Conservation (phyloP, 345 rosid genomes). For the Acer campestre region DNA sequence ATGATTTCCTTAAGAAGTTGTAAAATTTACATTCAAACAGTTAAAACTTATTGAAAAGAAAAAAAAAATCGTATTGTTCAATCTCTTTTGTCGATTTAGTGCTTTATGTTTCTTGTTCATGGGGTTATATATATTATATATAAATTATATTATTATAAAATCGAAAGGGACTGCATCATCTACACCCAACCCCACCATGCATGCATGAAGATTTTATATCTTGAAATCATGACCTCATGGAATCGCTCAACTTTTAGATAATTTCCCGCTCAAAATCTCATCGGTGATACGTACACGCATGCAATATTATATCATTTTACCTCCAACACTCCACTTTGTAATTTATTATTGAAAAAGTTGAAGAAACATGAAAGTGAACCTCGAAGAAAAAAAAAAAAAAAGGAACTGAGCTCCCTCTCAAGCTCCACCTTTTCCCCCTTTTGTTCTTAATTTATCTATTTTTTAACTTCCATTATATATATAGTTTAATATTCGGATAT, state of each 20-base stretch:
- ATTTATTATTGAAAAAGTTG: neutral
- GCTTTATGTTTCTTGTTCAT: too few relatives aligned
- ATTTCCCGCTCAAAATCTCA: neutral
- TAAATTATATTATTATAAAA: neutral
- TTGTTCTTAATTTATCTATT: too few relatives aligned
- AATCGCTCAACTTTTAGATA: conserved; percentile 1
- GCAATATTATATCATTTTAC: neutral
- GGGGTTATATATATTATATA: neutral
- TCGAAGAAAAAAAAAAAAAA: conserved; percentile 1
- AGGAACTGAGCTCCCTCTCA: conserved; percentile 3
- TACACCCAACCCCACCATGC: neutral
- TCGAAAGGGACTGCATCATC: neutral
- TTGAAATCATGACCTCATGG: conserved; percentile 20
- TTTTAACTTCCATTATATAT: too few relatives aligned
- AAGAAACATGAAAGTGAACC: conserved; percentile 7
- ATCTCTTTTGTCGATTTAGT: neutral
- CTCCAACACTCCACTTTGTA: neutral
- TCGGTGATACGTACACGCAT: neutral
- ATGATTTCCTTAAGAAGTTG: neutral
- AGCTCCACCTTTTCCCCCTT: neutral
- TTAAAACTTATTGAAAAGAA: neutral
- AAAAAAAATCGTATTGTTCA: neutral
- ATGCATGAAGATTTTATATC: conserved; percentile 6
- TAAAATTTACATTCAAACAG: too few relatives aligned
- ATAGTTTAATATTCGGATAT: too few relatives aligned